These are phyloP conservation scores for Flaveria linearis DNA, from an alignment of 129 eudicot genomes.

Conservation along the genomic window DNA sequence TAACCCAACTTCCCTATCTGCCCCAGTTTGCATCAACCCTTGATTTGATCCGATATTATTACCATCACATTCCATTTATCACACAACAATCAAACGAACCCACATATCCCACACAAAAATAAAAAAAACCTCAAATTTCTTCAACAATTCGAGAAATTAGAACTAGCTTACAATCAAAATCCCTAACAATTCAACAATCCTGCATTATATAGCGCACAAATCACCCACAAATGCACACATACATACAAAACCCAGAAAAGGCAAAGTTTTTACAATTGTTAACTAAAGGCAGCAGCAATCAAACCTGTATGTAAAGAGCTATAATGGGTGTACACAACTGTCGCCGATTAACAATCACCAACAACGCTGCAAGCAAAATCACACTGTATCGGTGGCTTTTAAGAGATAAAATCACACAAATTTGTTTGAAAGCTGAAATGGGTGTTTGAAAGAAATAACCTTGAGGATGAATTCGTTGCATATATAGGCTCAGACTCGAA, in stretches of 20 bases:
- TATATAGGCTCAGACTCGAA: slow-evolving; percentile 31
- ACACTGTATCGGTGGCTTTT: slow-evolving; percentile 27
- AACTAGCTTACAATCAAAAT: slow-evolving; percentile 31
- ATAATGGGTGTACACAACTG: slow-evolving; percentile 25
- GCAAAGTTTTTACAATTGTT: slow-evolving; percentile 6
- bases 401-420: slow-evolving; percentile 17
- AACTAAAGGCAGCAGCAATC: slow-evolving; percentile 32
- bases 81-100: slow-evolving; percentile 24
- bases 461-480: slow-evolving; percentile 17
- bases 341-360: slow-evolving; percentile 30
- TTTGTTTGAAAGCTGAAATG: slow-evolving; percentile 19
- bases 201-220: slow-evolving; percentile 34
- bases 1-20: slow-evolving; percentile 45
- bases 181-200: slow-evolving; percentile 34
- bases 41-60: slow-evolving; percentile 32
- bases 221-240: slow-evolving; percentile 10
- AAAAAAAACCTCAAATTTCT: slow-evolving; percentile 10
- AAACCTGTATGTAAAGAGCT: slow-evolving; percentile 29
- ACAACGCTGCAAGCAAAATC: slow-evolving; percentile 15
- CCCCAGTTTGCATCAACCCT: slow-evolving; percentile 38
- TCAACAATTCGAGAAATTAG: slow-evolving; percentile 32
- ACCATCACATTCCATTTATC: slow-evolving; percentile 55
- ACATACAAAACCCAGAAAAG: slow-evolving; percentile 27
- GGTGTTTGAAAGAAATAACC: slow-evolving; percentile 26
- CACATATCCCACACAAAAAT: slow-evolving; percentile 31